A percentile compares a stretch with the other conserved stretches of the same genome.
Conservation (phyloP, 2,329 filamentous ascomycete genomes). For the Herpotrichia juniperi region DNA sequence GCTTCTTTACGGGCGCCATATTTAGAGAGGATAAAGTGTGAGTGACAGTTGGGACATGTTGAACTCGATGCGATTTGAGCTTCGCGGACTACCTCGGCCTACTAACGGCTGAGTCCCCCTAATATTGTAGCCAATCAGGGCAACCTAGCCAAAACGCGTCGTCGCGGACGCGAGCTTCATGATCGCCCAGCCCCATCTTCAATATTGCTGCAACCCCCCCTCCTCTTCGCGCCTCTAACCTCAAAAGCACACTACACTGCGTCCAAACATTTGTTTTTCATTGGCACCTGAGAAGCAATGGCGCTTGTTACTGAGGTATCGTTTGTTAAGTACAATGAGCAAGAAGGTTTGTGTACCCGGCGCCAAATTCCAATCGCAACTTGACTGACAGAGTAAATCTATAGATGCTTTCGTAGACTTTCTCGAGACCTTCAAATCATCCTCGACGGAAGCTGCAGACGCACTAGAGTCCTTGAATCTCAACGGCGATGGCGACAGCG, state of each 20-base stretch:
- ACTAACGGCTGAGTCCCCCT: too few species aligned
- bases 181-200: conserved; percentile 7
- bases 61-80: conserved; percentile 4
- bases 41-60: conserved; percentile 7
- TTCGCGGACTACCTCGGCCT: conserved; percentile 20
- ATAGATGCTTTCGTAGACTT: conserved; percentile 86
- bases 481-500: conserved; percentile 82
- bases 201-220: neutral
- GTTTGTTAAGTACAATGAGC: conserved; percentile 85
- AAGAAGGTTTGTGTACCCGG: conserved; percentile 68
- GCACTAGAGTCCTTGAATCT: conserved; percentile 85
- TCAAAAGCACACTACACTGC: neutral
- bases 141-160: neutral
- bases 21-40: conserved; percentile 11
- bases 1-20: conserved; percentile 51
- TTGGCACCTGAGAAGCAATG: conserved; percentile 63
- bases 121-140: conserved; percentile 13
- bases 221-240: neutral
- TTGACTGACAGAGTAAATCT: conserved; percentile 4
- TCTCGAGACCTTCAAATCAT: conserved; percentile 85
- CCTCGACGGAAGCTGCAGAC: conserved; percentile 72
- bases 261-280: neutral
- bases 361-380: conserved; percentile 10
- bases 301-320: conserved; percentile 81
- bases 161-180: conserved; percentile 1